Conservation (phyloP, 768 basidiomycete genomes). For the Kwoniella dendrophila region DNA sequence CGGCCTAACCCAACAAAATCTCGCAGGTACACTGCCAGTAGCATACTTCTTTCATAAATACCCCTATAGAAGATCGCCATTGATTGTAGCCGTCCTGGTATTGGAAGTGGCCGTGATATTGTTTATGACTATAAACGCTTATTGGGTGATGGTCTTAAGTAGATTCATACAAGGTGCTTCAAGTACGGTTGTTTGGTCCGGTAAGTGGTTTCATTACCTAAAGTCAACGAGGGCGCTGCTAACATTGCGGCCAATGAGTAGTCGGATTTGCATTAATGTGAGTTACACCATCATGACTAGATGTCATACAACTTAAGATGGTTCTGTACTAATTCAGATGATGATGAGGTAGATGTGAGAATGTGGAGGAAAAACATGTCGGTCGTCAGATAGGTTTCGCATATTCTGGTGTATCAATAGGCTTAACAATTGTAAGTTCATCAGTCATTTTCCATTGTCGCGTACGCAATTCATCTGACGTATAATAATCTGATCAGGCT, state of each 20-base stretch:
- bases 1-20: background rate
- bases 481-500: slow-evolving; percentile 18
- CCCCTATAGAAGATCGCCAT: slow-evolving; percentile 35
- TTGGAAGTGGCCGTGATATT: slow-evolving; percentile 36
- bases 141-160: slow-evolving; percentile 43
- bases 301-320: background rate
- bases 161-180: slow-evolving; percentile 39
- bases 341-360: slow-evolving; percentile 36
- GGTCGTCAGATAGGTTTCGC: slow-evolving; percentile 51
- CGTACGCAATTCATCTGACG: background rate
- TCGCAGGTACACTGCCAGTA: slow-evolving; percentile 31
- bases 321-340: slow-evolving; percentile 7
- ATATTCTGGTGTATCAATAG: slow-evolving; percentile 43
- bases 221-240: too few species aligned
- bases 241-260: background rate
- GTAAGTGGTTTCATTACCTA: slow-evolving; percentile 22
- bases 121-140: slow-evolving; percentile 44
- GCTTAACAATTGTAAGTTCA: slow-evolving; percentile 35
- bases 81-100: slow-evolving; percentile 35
- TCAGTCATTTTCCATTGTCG: slow-evolving; percentile 1
- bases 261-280: slow-evolving; percentile 31
- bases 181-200: slow-evolving; percentile 39
- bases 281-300: background rate
- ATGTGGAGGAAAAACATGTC: slow-evolving; percentile 38
- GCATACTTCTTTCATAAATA: slow-evolving; percentile 40